Conservation (phyloP, 2,329 filamentous ascomycete genomes). For the Chaetomium sp. region DNA sequence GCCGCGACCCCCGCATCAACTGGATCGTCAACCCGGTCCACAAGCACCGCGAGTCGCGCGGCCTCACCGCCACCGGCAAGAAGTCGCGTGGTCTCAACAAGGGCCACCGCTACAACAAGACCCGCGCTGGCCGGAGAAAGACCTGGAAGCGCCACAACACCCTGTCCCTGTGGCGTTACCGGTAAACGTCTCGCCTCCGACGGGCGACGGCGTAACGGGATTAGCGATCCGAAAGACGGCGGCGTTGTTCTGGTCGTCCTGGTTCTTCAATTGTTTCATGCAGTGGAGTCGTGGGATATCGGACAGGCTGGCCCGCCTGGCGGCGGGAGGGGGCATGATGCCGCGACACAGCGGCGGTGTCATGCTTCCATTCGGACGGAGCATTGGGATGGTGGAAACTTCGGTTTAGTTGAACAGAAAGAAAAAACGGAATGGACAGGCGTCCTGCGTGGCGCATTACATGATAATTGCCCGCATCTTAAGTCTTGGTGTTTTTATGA, state of each 20-base stretch:
- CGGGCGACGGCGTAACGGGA: not conserved
- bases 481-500: conserved; percentile 12
- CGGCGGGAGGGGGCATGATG: conserved; percentile 1
- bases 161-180: conserved; percentile 96
- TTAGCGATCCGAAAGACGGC: not conserved
- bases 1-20: conserved; percentile 98
- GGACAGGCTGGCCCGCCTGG: conserved; percentile 15
- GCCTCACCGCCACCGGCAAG: conserved; percentile 98
- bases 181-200: conserved; percentile 47
- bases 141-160: conserved; percentile 99
- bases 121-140: conserved; percentile 93
- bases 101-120: conserved; percentile 99
- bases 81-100: conserved; percentile 99
- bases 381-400: conserved; percentile 18
- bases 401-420: conserved; percentile 22
- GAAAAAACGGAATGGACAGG: conserved; percentile 24
- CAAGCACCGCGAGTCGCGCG: conserved; percentile 99
- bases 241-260: conserved; percentile 14
- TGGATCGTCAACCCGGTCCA: conserved; percentile 99
- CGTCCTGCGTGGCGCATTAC: conserved; percentile 5
- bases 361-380: conserved; percentile 15
- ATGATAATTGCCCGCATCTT: conserved; percentile 13
- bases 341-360: conserved; percentile 7
- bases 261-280: conserved; percentile 18
- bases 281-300: conserved; percentile 12